phyloP scores from a whole-genome alignment of 2,329 filamentous ascomycete genomes.

The Trichoderma lentiforme region DNA sequence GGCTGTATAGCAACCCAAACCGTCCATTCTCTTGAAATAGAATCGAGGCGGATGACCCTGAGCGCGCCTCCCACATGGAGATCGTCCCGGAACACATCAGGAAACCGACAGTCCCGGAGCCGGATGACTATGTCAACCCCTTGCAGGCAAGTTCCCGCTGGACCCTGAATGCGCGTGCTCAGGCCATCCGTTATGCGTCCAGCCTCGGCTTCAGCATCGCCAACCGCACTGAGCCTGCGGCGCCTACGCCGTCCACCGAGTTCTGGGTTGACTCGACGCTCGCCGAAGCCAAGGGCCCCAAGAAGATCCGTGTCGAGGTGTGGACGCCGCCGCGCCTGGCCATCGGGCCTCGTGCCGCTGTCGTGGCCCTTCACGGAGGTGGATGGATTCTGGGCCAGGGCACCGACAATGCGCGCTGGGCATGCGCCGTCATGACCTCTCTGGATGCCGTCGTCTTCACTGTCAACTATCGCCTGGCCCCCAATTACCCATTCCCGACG shows the following conservation, averaged over 20 bases:
- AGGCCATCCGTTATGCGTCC: slow-evolving; percentile 44
- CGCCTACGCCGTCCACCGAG: slow-evolving; percentile 37
- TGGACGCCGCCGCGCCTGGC: slow-evolving; percentile 38
- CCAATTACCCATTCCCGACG: slow-evolving; percentile 61
- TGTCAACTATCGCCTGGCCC: slow-evolving; percentile 66
- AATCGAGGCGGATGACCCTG: background rate
- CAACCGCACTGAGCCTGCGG: slow-evolving; percentile 40
- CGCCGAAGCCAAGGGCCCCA: slow-evolving; percentile 33
- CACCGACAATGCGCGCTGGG: slow-evolving; percentile 62
- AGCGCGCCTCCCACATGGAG: slow-evolving; percentile 24
- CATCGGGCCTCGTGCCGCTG: slow-evolving; percentile 44
- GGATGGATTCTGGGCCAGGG: slow-evolving; percentile 63
- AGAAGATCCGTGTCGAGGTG: slow-evolving; percentile 48
- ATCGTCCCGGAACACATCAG: slow-evolving; percentile 27
- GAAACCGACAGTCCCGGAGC: slow-evolving; percentile 32
- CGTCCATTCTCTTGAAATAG: background rate
- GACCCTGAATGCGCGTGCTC: slow-evolving; percentile 41
- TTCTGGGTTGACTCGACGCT: slow-evolving; percentile 44
- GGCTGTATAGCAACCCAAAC: background rate
- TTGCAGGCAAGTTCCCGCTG: slow-evolving; percentile 43
- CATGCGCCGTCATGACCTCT: slow-evolving; percentile 48
- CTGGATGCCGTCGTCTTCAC: slow-evolving; percentile 58
- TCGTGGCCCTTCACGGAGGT: slow-evolving; percentile 66
- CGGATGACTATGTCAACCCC: slow-evolving; percentile 42
- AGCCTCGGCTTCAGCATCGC: slow-evolving; percentile 42